phyloP scores from a whole-genome alignment of 1,139 yeast genomes.

The Torulaspora pretoriensis region DNA sequence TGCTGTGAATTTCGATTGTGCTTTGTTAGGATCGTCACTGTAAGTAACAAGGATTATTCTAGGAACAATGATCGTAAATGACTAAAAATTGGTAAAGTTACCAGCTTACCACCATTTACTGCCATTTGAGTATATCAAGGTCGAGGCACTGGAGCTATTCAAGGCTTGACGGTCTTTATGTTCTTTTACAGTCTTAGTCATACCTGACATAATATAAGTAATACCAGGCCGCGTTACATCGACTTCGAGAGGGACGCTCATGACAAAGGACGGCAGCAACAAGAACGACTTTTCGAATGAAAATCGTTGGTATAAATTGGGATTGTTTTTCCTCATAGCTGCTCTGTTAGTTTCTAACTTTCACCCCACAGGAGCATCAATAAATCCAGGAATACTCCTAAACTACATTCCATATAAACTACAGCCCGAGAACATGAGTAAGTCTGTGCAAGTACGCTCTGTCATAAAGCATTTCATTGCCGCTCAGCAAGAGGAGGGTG shows the following conservation, averaged over 20 bases:
- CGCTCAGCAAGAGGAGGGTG: conserved; percentile 78
- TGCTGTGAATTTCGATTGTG: too few relatives aligned
- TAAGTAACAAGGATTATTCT: too few relatives aligned
- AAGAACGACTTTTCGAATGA: not conserved
- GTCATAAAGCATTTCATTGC: conserved; percentile 61
- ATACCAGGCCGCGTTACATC: not conserved
- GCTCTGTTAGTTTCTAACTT: not conserved
- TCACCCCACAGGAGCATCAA: not conserved
- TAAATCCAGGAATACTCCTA: not conserved
- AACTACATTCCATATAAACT: not conserved
- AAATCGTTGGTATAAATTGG: conserved; percentile 6
- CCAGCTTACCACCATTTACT: too few relatives aligned
- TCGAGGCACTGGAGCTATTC: not conserved
- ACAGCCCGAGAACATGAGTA: conserved; percentile 8
- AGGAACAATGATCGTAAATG: too few relatives aligned
- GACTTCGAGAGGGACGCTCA: not conserved
- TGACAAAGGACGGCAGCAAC: not conserved
- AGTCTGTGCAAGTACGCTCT: conserved; percentile 39
- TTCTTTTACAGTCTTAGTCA: not conserved
- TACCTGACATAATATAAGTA: conserved; percentile 1
- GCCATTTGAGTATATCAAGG: not conserved
- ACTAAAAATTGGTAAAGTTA: too few relatives aligned
- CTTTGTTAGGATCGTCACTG: too few relatives aligned
- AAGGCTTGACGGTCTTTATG: not conserved
- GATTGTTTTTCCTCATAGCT: not conserved